Conservation (phyloP, 129 eudicot species). For the Chrysanthemum lavandulifolium region DNA sequence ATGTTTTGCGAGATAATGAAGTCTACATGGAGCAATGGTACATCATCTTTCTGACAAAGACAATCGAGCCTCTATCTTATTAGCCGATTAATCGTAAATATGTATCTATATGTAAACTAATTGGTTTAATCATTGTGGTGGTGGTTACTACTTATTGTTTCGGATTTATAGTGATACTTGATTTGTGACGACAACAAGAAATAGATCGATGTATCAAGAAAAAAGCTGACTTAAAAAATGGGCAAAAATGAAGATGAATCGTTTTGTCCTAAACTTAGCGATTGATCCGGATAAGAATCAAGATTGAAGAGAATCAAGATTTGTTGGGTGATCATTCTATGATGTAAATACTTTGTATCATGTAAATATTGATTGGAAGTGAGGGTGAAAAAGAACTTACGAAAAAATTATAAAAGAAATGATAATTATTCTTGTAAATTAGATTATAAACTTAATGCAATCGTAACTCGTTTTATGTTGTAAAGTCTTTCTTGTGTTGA, state of each 20-base stretch:
- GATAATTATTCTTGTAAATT: conserved; percentile 24
- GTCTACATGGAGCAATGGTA: conserved; percentile 43
- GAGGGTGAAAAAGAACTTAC: conserved; percentile 3
- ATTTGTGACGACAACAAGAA: conserved; percentile 25
- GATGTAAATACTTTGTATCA: conserved; percentile 28
- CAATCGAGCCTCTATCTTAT: conserved; percentile 9
- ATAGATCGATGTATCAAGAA: conserved; percentile 20
- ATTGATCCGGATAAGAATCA: conserved; percentile 29
- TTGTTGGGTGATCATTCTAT: conserved; percentile 31
- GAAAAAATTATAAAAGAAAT: not conserved
- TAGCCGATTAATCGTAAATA: conserved; percentile 39
- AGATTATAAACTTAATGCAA: conserved; percentile 17
- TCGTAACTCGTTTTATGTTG: conserved; percentile 5
- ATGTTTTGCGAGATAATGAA: conserved; percentile 31
- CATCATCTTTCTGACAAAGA: no score
- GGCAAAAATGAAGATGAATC: conserved; percentile 14
- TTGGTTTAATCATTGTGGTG: conserved; percentile 20
- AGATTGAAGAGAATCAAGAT: conserved; percentile 25
- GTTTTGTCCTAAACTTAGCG: conserved; percentile 12
- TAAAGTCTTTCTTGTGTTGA: not conserved
- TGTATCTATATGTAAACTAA: conserved; percentile 35
- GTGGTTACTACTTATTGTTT: conserved; percentile 15
- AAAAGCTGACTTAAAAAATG: not conserved
- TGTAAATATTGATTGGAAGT: conserved; percentile 31
- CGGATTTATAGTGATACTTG: conserved; percentile 17